Evolutionary conservation across 768 basidiomycete genomes (phyloP).

Genomic region (Nevesoporus exiguus): DNA sequence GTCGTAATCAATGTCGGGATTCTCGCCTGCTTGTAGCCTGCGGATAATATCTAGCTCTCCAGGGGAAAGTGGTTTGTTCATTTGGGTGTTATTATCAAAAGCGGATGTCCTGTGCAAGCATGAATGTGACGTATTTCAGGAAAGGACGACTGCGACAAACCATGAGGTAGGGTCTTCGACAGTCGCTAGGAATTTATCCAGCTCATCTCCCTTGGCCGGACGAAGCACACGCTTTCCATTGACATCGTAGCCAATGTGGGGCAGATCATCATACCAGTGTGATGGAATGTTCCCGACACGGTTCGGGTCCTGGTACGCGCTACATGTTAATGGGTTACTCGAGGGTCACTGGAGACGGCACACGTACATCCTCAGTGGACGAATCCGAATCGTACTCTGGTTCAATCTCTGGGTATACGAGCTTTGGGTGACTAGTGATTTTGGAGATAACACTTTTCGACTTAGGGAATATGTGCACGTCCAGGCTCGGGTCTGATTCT

Average conservation of each 20-base stretch:
- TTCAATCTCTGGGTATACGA: constrained; percentile 84
- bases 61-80: constrained; percentile 79
- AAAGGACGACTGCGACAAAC: constrained; percentile 40
- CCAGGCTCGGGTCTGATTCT: constrained; percentile 39
- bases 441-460: constrained; percentile 68
- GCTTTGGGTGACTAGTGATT: constrained; percentile 82
- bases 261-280: constrained; percentile 99
- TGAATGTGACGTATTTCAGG: background rate
- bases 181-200: constrained; percentile 93
- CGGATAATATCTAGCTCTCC: constrained; percentile 96
- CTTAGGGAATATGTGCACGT: constrained; percentile 57
- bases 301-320: constrained; percentile 69
- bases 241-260: constrained; percentile 97
- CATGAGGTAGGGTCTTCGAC: constrained; percentile 90
- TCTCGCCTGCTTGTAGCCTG: constrained; percentile 85
- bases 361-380: constrained; percentile 83
- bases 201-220: constrained; percentile 91
- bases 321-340: constrained; percentile 7
- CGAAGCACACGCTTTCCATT: constrained; percentile 92
- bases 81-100: constrained; percentile 84
- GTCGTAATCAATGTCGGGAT: constrained; percentile 85
- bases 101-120: constrained; percentile 70
- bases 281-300: constrained; percentile 92
- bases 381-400: constrained; percentile 90
- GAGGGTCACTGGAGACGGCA: background rate